These are phyloP conservation scores for Curvularia hawaiiensis DNA, from an alignment of 2,329 filamentous ascomycete genomes.

Conservation along the genomic window DNA sequence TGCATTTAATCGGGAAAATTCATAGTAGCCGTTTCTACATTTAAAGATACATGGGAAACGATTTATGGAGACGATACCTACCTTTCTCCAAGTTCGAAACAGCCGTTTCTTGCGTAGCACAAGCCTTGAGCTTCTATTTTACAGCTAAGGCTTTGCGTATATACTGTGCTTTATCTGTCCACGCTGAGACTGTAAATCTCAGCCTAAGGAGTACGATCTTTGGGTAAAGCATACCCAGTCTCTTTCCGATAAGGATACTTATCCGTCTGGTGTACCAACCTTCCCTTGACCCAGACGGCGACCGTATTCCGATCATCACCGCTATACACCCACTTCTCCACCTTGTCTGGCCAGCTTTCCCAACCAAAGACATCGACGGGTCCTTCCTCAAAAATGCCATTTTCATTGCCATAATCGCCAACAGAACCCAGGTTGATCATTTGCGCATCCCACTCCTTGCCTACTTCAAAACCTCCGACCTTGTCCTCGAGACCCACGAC, in stretches of 20 bases:
- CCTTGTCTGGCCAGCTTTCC: constrained; percentile 83
- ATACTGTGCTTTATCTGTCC: background rate
- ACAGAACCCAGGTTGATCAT: constrained; percentile 67
- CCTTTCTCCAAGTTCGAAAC: background rate
- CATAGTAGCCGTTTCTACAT: background rate
- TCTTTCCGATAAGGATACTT: constrained; percentile 11
- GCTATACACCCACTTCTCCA: constrained; percentile 94
- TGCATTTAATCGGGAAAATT: background rate
- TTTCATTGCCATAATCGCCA: constrained; percentile 31
- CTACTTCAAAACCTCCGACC: constrained; percentile 82
- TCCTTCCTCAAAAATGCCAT: constrained; percentile 57
- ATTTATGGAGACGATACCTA: too few relatives aligned
- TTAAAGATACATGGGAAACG: background rate
- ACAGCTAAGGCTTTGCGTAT: background rate
- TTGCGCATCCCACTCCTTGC: constrained; percentile 92
- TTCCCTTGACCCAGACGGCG: constrained; percentile 86
- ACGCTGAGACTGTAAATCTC: too few relatives aligned
- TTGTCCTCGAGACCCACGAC: constrained; percentile 74
- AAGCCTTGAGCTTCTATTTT: background rate
- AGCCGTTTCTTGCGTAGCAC: background rate
- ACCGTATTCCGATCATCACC: constrained; percentile 92
- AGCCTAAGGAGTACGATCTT: constrained; percentile 1
- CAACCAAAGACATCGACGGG: constrained; percentile 89
- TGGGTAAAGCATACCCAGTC: background rate
- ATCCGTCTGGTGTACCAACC: constrained; percentile 69